phyloP scores from a whole-genome alignment of 495 filamentous ascomycete species.

The Xylaria flabelliformis region DNA sequence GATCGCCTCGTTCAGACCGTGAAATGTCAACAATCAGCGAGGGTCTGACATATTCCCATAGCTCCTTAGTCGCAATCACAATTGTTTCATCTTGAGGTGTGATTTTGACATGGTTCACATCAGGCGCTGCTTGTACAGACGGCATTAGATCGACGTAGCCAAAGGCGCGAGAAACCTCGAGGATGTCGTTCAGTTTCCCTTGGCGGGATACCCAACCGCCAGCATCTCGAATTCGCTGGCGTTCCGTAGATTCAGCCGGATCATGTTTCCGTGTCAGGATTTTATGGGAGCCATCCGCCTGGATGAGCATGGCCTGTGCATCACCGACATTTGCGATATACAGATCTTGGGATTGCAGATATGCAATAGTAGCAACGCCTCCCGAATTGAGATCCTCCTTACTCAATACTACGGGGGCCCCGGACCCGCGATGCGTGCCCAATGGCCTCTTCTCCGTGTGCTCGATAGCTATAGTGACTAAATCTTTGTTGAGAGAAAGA shows the following conservation, averaged over 20 bases:
- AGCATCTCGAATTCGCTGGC: slow-evolving; percentile 89
- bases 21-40: slow-evolving; percentile 92
- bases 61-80: slow-evolving; percentile 84
- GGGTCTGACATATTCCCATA: slow-evolving; percentile 92
- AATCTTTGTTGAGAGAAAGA: slow-evolving; percentile 88
- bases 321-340: slow-evolving; percentile 96
- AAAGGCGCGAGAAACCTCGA: slow-evolving; percentile 93
- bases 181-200: slow-evolving; percentile 88
- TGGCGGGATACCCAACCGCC: slow-evolving; percentile 95
- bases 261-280: slow-evolving; percentile 91
- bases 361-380: slow-evolving; percentile 89
- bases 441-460: slow-evolving; percentile 73
- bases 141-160: slow-evolving; percentile 93
- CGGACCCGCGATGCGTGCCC: slow-evolving; percentile 71
- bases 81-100: slow-evolving; percentile 94
- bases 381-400: slow-evolving; percentile 89
- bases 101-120: slow-evolving; percentile 78
- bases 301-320: slow-evolving; percentile 91
- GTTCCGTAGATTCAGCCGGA: slow-evolving; percentile 81
- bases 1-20: slow-evolving; percentile 77
- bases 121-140: slow-evolving; percentile 87
- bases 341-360: slow-evolving; percentile 85
- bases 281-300: slow-evolving; percentile 78
- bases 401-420: slow-evolving; percentile 71
- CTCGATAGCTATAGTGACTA: slow-evolving; percentile 85